A percentile compares a stretch with the other conserved stretches of the same genome.
Conservation (phyloP, 2,329 filamentous ascomycete species). For the Cercospora nicotianae region DNA sequence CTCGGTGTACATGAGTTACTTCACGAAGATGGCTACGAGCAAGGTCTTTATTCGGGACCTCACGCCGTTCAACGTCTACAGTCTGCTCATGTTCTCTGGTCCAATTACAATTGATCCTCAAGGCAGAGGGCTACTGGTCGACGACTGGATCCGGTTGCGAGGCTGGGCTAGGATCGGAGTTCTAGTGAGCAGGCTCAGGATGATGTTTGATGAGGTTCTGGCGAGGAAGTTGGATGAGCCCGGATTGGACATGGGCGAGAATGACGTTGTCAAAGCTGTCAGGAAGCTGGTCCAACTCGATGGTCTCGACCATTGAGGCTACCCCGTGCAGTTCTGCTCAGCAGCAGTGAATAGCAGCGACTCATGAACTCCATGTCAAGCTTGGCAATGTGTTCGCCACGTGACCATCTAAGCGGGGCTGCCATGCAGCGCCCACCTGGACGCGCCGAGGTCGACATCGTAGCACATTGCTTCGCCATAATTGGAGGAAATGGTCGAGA, state of each 20-base stretch:
- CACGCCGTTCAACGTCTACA: constrained; percentile 90
- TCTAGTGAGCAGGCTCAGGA: constrained; percentile 75
- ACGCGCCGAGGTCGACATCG: constrained; percentile 8
- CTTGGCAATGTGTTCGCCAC: neutral
- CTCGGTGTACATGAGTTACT: constrained; percentile 81
- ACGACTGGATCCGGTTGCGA: constrained; percentile 81
- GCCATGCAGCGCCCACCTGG: neutral
- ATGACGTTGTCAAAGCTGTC: constrained; percentile 74
- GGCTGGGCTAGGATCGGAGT: constrained; percentile 97
- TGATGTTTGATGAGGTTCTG: constrained; percentile 83
- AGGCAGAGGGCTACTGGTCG: constrained; percentile 82
- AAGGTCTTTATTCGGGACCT: constrained; percentile 91
- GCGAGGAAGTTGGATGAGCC: constrained; percentile 78
- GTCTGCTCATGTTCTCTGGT: constrained; percentile 83
- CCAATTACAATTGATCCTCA: constrained; percentile 81
- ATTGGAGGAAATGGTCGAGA: neutral
- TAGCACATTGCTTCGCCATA: neutral
- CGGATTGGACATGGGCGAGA: constrained; percentile 44
- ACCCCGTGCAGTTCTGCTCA: neutral
- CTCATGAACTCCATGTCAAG: constrained; percentile 3
- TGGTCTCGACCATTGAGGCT: constrained; percentile 52
- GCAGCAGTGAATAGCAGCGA: neutral
- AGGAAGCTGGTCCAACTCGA: constrained; percentile 83
- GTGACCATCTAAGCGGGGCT: constrained; percentile 9
- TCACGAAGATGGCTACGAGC: constrained; percentile 84